Conservation (phyloP, 1,284 basidiomycete species). For the Ganoderma sinense region DNA sequence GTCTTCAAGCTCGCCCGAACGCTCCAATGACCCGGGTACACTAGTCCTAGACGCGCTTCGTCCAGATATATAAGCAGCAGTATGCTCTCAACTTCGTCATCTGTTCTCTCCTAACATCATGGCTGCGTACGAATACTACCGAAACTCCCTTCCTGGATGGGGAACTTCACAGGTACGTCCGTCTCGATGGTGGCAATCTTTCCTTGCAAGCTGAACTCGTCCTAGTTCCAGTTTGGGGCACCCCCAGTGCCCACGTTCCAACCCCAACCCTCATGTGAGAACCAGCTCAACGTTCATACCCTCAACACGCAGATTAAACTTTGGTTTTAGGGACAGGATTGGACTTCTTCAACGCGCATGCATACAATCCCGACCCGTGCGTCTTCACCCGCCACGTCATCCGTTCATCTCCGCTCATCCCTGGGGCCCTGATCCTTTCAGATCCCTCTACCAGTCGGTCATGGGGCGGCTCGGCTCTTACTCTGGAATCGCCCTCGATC, state of each 20-base stretch:
- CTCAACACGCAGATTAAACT: slow-evolving; percentile 15
- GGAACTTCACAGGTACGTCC: slow-evolving; percentile 33
- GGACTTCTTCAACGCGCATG: slow-evolving; percentile 70
- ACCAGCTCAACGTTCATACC: slow-evolving; percentile 14
- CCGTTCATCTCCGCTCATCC: neutral
- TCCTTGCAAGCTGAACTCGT: neutral
- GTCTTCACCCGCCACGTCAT: slow-evolving; percentile 30
- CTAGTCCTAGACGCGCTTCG: neutral
- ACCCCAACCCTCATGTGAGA: slow-evolving; percentile 62
- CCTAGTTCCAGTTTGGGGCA: slow-evolving; percentile 57
- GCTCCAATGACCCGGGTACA: neutral
- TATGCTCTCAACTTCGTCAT: neutral
- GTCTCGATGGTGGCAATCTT: neutral
- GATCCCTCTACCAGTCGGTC: slow-evolving; percentile 58
- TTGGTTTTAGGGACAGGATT: slow-evolving; percentile 57
- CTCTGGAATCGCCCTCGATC: slow-evolving; percentile 21
- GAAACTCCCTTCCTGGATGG: slow-evolving; percentile 33
- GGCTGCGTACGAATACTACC: slow-evolving; percentile 35
- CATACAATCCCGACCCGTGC: slow-evolving; percentile 62
- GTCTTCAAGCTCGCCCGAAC: neutral
- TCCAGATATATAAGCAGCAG: neutral
- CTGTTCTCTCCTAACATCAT: neutral
- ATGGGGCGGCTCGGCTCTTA: slow-evolving; percentile 54
- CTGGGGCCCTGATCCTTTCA: neutral
- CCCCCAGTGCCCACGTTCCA: slow-evolving; percentile 63